Evolutionary conservation across 768 basidiomycete genomes (phyloP), one percentile per base, ranked within the genome.

Genomic region (Floccularia luteovirens): DNA sequence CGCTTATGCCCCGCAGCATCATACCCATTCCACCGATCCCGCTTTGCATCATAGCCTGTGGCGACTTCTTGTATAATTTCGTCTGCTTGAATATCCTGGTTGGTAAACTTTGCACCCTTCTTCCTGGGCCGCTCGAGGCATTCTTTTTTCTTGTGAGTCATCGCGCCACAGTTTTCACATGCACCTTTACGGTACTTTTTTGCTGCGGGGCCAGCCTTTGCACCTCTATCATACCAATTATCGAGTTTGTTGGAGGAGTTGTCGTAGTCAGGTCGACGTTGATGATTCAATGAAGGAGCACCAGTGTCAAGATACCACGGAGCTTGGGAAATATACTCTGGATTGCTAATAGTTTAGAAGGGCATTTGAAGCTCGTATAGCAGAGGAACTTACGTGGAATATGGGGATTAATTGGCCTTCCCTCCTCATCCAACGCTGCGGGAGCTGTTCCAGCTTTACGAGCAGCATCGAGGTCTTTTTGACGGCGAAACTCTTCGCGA

Each of bases 271-370:
- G 75, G 82, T 45, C 82, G 79, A 50, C 94, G 82, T 59, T 99
- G 96, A 70, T 97, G 94, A 56, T 82, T 89, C 40, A 99, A 74
- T 7, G 92, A 92, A 1, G 96, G 92, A 24, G 77, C 82, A 33
- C 91, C 96, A 3, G 87, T 91, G 61, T 97, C 90, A 49, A 94
- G 77, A 62, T 98, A 99, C 96, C 96, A 99, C 42, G 96, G 96
- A 5, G 91, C 94, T 61, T 94, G 90, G 5, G 94, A 90, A 58
- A 99, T 99, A 58, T 97, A 99, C 65, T 97, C 90, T 92, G 49
- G 10, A 44, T 28, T 20, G 17, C 12, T 12, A 20, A 21, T 16
- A 33, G n/a, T 14, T 32, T 4, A 33, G 21, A 8, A 27, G 14
- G 14, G 12, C 13, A n/a, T 12, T 41, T 10, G 17, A 19, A n/a